Evolutionary conservation across 2,329 filamentous ascomycete genomes (phyloP).

Genomic region (Ophiostoma australiae): DNA sequence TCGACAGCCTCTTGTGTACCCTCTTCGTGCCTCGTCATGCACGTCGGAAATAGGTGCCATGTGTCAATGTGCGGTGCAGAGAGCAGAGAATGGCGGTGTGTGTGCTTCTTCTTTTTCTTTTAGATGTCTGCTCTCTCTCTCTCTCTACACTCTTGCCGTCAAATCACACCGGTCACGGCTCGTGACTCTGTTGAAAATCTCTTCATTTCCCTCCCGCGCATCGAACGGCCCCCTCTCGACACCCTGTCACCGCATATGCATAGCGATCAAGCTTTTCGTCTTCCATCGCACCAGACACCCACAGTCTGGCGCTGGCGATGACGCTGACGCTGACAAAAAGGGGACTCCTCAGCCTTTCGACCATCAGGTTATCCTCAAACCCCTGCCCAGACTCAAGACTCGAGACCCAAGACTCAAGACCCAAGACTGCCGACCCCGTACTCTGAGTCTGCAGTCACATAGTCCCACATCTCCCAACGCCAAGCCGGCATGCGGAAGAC

Average conservation of each 20-base stretch:
- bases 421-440: too few species aligned
- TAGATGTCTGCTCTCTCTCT: not conserved
- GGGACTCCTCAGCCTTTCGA: not conserved
- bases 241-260: constrained; percentile 6
- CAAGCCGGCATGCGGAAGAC: constrained; percentile 7
- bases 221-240: not conserved
- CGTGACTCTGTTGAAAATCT: not conserved
- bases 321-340: not conserved
- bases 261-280: not conserved
- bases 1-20: not conserved
- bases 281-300: not conserved
- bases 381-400: not conserved
- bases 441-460: not conserved
- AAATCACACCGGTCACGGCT: not conserved
- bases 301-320: too few species aligned
- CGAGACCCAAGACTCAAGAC: too few species aligned
- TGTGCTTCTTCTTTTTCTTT: not conserved
- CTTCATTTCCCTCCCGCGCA: not conserved
- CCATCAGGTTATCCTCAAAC: not conserved
- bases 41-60: not conserved
- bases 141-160: not conserved
- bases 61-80: not conserved
- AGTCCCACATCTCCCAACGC: not conserved
- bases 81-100: constrained; percentile 3
- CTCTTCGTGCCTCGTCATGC: not conserved